Conservation (phyloP, 352 stramenopile genomes). For the Detonula confervacea region DNA sequence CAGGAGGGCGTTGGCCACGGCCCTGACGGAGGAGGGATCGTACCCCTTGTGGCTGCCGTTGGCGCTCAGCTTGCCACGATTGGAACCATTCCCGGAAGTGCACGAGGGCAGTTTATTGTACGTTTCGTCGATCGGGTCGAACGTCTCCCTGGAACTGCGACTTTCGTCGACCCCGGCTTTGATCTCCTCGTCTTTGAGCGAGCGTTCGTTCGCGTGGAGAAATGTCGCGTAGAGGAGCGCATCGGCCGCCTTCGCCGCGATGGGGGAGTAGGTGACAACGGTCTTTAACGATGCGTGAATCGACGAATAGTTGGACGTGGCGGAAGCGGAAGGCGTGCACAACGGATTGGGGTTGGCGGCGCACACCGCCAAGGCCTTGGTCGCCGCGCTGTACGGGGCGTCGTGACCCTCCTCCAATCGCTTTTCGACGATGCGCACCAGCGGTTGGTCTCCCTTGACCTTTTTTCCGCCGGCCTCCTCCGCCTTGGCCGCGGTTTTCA, state of each 20-base stretch:
- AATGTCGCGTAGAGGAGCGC: conserved; percentile 62
- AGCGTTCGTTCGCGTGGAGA: conserved; percentile 63
- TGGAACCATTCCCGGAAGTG: too few species aligned
- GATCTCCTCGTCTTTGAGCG: conserved; percentile 39
- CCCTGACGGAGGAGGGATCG: conserved; percentile 57
- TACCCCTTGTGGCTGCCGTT: conserved; percentile 41
- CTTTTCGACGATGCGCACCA: conserved; percentile 50
- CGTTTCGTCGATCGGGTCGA: conserved; percentile 53
- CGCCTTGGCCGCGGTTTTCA: conserved; percentile 54
- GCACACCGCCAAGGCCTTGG: conserved; percentile 62
- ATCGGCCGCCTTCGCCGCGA: conserved; percentile 33
- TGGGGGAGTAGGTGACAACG: conserved; percentile 60
- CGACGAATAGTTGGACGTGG: conserved; percentile 29
- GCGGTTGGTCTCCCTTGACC: conserved; percentile 18
- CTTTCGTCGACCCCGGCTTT: conserved; percentile 38
- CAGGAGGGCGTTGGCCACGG: conserved; percentile 45
- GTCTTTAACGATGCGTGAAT: conserved; percentile 59
- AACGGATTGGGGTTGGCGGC: conserved; percentile 50
- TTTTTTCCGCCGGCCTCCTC: conserved; percentile 27
- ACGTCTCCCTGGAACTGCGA: conserved; percentile 42
- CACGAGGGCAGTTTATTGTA: conserved; percentile 48
- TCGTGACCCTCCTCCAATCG: conserved; percentile 21
- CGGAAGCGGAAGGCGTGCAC: too few species aligned
- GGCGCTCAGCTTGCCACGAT: conserved; percentile 44
- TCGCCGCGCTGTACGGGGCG: conserved; percentile 37